Evolutionary conservation across 805 yeast species (phyloP), one percentile per base, ranked within the genome.

Genomic region (Kodamaea kaohsiungensis): DNA sequence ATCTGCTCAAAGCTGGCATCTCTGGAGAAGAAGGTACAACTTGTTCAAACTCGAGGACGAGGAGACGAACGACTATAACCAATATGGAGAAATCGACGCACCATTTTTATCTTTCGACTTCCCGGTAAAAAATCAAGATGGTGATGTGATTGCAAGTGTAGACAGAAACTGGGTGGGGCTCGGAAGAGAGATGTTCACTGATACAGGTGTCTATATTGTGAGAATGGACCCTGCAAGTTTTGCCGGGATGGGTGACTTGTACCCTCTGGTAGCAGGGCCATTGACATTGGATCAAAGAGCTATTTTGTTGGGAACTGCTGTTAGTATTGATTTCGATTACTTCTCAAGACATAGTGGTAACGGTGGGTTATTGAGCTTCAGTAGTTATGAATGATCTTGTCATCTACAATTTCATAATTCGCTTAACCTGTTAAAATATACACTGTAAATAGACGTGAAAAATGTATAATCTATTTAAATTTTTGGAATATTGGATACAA

Each of bases 121-220:
- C 69, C 92, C 96, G 0, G 88, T 91, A 2, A 64, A 61, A 37
- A 84, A 91, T 66, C 85, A 77, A 40, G 51, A 73, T 0, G 86
- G 85, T 0, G 72, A 77, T 13, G 81, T 88, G 0, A 72, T 88
- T 53, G 97, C 88, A 0, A 77, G 88, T 1, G 93, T 95, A 1
- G 95, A 91, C 68, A 80, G 98, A 62, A 91, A 91, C 69, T 95
- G 97, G 95, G 96, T 89, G 5, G 99, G 99, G 0, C 72, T 95
- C 43, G 96, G 96, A 2, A 80, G 98, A 63, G 99, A 95, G 66
- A 71, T 92, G 63, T 87, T 93, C 65, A 92, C 98, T 0, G 98
- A 95, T 69, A 89, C 97, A 0, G 98, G 98, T 57, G 92, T 91
- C 1, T 93, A 95, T 68, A 83, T 92, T 30, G 72, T 93, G 27